Conservation (phyloP, 2,329 filamentous ascomycete species). For the Nigrograna mackinnonii region DNA sequence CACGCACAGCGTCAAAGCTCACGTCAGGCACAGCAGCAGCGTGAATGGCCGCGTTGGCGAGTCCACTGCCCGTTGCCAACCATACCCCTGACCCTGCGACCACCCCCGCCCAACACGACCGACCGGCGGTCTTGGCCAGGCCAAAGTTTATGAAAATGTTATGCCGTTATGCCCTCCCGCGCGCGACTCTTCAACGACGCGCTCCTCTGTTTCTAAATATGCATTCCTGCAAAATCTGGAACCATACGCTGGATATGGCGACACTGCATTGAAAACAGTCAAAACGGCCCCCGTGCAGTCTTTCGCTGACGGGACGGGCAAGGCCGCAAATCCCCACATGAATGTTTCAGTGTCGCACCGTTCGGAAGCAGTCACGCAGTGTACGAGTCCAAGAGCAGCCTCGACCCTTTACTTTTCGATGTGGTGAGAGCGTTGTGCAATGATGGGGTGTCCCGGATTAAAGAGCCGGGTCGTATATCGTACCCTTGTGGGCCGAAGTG, state of each 20-base stretch:
- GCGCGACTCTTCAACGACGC: no score
- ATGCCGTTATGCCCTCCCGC: no score
- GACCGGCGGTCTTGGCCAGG: no score
- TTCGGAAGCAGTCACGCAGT: constrained; percentile 19
- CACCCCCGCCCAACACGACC: no score
- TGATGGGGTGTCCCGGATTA: no score
- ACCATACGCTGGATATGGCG: constrained; percentile 21
- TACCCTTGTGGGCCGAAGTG: no score
- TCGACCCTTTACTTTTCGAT: constrained; percentile 17
- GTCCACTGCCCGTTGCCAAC: constrained; percentile 22
- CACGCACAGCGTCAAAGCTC: no score
- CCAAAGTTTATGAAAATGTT: no score
- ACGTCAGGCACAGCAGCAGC: constrained; percentile 24
- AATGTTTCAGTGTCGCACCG: constrained; percentile 32
- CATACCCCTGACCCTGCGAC: constrained; percentile 20
- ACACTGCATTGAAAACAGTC: constrained; percentile 25
- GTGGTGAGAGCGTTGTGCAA: no score
- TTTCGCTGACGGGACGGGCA: neutral
- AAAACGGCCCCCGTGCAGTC: constrained; percentile 15
- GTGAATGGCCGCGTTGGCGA: constrained; percentile 19
- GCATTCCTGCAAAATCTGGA: constrained; percentile 14
- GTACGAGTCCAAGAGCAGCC: constrained; percentile 13
- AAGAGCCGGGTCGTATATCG: no score
- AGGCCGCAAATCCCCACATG: constrained; percentile 15
- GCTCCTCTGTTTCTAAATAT: constrained; percentile 13